Evolutionary conservation across 495 filamentous ascomycete genomes (phyloP).

Genomic region (Copromyces sp.): DNA sequence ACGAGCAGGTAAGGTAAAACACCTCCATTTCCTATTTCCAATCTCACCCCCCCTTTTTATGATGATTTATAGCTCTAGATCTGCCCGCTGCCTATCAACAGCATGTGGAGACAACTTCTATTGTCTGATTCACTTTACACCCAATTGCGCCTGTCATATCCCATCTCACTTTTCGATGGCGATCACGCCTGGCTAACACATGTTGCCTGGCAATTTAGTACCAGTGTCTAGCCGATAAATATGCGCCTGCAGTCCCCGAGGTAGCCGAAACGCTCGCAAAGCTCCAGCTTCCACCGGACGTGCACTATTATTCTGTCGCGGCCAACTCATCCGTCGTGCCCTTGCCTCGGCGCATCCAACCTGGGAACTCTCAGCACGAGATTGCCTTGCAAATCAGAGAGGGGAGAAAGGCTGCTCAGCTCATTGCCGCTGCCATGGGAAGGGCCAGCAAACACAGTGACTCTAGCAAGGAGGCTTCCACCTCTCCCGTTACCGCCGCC

Average conservation of each 20-base stretch:
- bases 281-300: constrained; percentile 43
- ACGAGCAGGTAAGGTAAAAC: constrained; percentile 41
- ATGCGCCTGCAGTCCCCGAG: constrained; percentile 42
- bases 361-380: constrained; percentile 38
- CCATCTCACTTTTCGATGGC: constrained; percentile 1
- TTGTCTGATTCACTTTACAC: constrained; percentile 17
- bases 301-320: constrained; percentile 29
- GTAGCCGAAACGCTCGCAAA: constrained; percentile 44
- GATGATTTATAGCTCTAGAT: constrained; percentile 72
- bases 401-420: constrained; percentile 37
- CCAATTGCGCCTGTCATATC: constrained; percentile 6
- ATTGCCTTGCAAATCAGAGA: constrained; percentile 45
- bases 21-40: constrained; percentile 8
- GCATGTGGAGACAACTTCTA: constrained; percentile 40
- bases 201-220: constrained; percentile 24
- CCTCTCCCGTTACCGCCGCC: constrained; percentile 24
- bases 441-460: constrained; percentile 28
- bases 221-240: constrained; percentile 47
- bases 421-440: constrained; percentile 33
- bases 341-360: constrained; percentile 32
- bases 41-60: constrained; percentile 7
- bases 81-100: constrained; percentile 45
- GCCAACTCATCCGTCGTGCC: constrained; percentile 39
- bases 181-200: constrained; percentile 9
- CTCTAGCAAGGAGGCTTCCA: constrained; percentile 29